These are phyloP conservation scores for Lachancea nothofagi DNA, from an alignment of 805 yeast genomes.

Conservation along the genomic window DNA sequence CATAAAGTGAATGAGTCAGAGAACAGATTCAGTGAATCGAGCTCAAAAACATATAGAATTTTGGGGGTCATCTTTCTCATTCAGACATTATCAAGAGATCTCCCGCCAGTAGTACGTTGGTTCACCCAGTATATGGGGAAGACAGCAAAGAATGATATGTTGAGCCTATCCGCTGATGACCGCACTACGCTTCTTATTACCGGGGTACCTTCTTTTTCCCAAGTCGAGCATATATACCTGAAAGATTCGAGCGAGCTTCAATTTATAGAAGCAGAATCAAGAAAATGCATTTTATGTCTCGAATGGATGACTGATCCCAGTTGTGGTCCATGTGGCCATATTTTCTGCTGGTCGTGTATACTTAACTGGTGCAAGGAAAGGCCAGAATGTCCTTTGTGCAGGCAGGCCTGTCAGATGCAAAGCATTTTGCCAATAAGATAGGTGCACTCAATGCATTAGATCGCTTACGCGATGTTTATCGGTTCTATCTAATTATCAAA, in stretches of 20 bases:
- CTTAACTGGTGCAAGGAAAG: constrained; percentile 83
- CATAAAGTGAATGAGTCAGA: constrained; percentile 44
- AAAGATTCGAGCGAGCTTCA: constrained; percentile 52
- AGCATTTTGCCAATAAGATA: constrained; percentile 7
- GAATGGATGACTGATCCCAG: constrained; percentile 77
- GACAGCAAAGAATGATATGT: background rate
- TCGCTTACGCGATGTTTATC: constrained; percentile 1
- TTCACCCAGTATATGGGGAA: background rate
- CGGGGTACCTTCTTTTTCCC: background rate
- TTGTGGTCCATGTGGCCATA: constrained; percentile 84
- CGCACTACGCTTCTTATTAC: background rate
- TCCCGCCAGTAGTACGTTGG: constrained; percentile 5
- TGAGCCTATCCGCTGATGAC: background rate
- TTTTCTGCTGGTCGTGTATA: constrained; percentile 89
- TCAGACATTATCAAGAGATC: constrained; percentile 45
- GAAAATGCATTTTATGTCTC: constrained; percentile 81
- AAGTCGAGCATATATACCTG: constrained; percentile 39
- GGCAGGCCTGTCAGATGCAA: constrained; percentile 48
- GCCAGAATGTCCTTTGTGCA: constrained; percentile 87
- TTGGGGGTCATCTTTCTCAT: constrained; percentile 58
- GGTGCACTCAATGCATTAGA: background rate
- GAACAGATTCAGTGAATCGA: constrained; percentile 30
- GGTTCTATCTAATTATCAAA: constrained; percentile 22
- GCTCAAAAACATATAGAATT: constrained; percentile 56
- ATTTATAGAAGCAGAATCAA: constrained; percentile 61